These are phyloP conservation scores for Hypoxylon sp. DNA, from an alignment of 2,329 filamentous ascomycete species.

Conservation along the genomic window DNA sequence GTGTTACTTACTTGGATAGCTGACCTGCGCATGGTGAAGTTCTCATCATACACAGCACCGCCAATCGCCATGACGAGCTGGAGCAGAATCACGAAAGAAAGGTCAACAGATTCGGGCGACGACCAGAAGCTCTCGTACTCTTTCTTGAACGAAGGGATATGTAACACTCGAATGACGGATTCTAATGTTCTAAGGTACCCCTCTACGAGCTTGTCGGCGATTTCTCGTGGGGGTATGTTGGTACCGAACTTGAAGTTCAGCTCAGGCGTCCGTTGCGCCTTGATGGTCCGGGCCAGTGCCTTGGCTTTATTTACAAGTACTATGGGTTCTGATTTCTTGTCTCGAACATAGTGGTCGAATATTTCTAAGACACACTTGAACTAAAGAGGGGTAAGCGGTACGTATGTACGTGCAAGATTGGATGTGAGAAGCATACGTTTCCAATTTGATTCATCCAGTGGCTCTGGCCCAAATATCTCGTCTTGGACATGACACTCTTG, in stretches of 20 bases:
- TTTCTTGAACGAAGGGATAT: constrained; percentile 69
- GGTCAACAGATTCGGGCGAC: constrained; percentile 57
- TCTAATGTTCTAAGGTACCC: constrained; percentile 71
- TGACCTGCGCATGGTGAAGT: constrained; percentile 59
- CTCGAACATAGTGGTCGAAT: constrained; percentile 46
- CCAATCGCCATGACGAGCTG: constrained; percentile 70
- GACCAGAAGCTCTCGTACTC: constrained; percentile 69
- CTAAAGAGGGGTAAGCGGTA: constrained; percentile 37
- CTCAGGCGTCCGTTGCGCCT: constrained; percentile 57
- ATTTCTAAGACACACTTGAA: constrained; percentile 47
- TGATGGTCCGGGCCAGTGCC: constrained; percentile 59
- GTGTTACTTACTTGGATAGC: constrained; percentile 55
- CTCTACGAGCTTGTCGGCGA: constrained; percentile 67
- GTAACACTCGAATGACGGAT: constrained; percentile 69
- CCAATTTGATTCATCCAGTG: constrained; percentile 65
- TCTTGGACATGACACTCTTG: constrained; percentile 59
- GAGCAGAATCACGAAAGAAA: constrained; percentile 66
- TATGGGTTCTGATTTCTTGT: constrained; percentile 54
- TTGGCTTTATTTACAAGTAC: constrained; percentile 60
- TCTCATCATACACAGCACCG: constrained; percentile 63
- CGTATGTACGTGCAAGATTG: not conserved
- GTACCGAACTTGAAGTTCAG: constrained; percentile 59
- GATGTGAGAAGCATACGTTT: constrained; percentile 55
- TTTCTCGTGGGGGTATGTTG: constrained; percentile 56
- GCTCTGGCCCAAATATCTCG: constrained; percentile 64